Base-by-base conservation (phyloP, 2,329 filamentous ascomycete genomes). In the Penicillium sp. region DNA sequence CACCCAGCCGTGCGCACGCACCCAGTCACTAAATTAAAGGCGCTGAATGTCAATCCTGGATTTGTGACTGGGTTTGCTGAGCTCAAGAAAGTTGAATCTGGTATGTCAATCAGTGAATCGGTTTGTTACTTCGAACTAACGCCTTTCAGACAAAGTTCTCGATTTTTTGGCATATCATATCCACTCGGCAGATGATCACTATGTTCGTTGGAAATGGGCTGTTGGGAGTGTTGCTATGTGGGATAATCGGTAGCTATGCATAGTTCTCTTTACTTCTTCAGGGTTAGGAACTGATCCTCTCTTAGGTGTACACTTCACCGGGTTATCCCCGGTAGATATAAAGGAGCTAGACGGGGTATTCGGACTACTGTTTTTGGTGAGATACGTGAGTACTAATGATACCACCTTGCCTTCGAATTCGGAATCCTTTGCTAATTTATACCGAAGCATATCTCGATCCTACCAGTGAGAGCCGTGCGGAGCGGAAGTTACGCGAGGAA, bases 211-310 rank as follows among this genome's bases (percentile, higher is more conserved):
- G 73, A 81, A 79, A 56, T 82, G 80, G 79, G 65, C 72, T 0
- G 75, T 77, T 7, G 79, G 79, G 0, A 77, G 75, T 30, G 75
- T 81, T 5, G 79, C 79, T 1, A 77, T 82, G 66, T 82, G 79
- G 79, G 80, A 82, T 52, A 81, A 82, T 58, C 63, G 76, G 68
- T 73, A 47, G 17, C 5, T 45, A 38, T 4, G 4, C 33, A 9
- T 10, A 5, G 5, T n/a, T n/a, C 3, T 26, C 28, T 4, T 16
- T 50, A 4, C 25, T 30, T 5, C 6, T 5, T n/a, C 2, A 4
- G 14, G n/a, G 2, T 31, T 11, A 5, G 2, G 9, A 17, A 11
- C 50, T 52, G 3, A 51, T 12, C 1, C 9, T 10, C 17, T n/a
- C 1, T 26, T 16, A 57, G 55, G 5, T 57, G 55, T 28, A 57